Percentiles rank a stretch among this genome's conserved stretches.
Conservation (phyloP, 148 eudicot genomes). For the Polygonum maritimum region DNA sequence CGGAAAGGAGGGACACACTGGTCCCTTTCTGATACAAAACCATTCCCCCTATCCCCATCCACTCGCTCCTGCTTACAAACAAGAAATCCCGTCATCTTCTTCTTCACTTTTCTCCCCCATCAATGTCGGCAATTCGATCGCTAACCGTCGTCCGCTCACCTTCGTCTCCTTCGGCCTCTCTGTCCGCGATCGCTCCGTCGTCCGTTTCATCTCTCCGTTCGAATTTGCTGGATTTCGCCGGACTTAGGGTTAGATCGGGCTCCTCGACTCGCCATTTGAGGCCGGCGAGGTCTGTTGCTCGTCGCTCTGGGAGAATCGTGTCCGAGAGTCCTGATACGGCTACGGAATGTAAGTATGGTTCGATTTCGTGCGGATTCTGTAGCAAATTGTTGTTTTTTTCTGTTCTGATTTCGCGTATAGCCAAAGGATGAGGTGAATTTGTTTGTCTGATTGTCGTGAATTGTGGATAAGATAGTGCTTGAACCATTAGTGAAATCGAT, state of each 20-base stretch:
- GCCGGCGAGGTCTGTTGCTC: conserved; percentile 13
- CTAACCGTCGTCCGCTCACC: conserved; percentile 47
- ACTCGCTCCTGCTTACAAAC: background rate
- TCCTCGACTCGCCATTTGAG: conserved; percentile 12
- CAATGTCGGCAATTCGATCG: conserved; percentile 56
- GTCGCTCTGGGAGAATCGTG: conserved; percentile 34
- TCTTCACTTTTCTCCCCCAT: background rate
- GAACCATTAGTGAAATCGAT: background rate
- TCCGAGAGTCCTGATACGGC: conserved; percentile 66
- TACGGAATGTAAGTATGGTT: conserved; percentile 30
- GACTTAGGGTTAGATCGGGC: conserved; percentile 26
- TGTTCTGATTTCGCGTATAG: background rate
- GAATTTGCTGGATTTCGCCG: conserved; percentile 31
- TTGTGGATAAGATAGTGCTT: background rate
- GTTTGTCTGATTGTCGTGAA: background rate
- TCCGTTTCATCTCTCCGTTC: conserved; percentile 20
- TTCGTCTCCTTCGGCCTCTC: conserved; percentile 17
- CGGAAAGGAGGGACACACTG: background rate
- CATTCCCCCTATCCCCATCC: background rate
- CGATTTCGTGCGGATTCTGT: background rate
- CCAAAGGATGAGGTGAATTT: background rate
- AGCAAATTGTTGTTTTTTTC: background rate
- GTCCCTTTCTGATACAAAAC: background rate
- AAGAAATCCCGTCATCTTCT: background rate
- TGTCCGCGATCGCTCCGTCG: conserved; percentile 27